Evolutionary conservation across 108 stramenopile genomes (phyloP), one percentile per base, ranked within the genome.

Genomic region (Tribonema minus): DNA sequence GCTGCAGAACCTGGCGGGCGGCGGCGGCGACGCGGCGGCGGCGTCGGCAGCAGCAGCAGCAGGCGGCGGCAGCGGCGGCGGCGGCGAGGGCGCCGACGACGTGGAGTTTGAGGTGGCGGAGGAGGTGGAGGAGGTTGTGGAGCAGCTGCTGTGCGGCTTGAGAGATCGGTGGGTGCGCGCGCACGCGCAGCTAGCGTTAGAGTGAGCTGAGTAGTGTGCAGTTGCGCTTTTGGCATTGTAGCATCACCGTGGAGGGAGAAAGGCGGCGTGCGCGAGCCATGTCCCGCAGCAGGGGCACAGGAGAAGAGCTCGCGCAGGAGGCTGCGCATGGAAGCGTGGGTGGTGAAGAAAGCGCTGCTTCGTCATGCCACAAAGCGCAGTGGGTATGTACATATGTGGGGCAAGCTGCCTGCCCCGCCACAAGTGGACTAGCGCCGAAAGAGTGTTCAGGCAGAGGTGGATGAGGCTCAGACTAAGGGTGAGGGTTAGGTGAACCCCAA

Each of bases 121-220:
- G 67, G 86, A 92, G 83, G 89, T 99, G 27, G 98, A 99, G 88
- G 94, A 96, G 64, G 91, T 94, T 60, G 90, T 97, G 81, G 96
- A 91, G 41, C 90, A 88, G 78, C 86, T 78, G 39, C 39, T 78
- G 60, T 78, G 76, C 61, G 76, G 67, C 12, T 25, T 68, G 25
- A 7, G 76, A 34, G 67, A 68, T 62, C 27, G 9, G 61, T 62
- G 3, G 5, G 9, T 62, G 61, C 30, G 61, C 30, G 30, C 9
- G 30, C n/a, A n/a, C n/a, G n/a, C n/a, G 5, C 61, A 12, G 61
- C 20, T 54, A 54, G 46, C 20, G 20, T 54, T 54, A 20, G 20
- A 15, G 20, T 20, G 9, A 54, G 46, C 9, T 54, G 46, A 20
- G 46, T 54, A 54, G 15, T 54, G 46, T 54, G n/a, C n/a, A n/a